Evolutionary conservation across 805 yeast genomes (phyloP), one percentile per base, ranked within the genome.

Genomic region (Hanseniaspora clermontiae): DNA sequence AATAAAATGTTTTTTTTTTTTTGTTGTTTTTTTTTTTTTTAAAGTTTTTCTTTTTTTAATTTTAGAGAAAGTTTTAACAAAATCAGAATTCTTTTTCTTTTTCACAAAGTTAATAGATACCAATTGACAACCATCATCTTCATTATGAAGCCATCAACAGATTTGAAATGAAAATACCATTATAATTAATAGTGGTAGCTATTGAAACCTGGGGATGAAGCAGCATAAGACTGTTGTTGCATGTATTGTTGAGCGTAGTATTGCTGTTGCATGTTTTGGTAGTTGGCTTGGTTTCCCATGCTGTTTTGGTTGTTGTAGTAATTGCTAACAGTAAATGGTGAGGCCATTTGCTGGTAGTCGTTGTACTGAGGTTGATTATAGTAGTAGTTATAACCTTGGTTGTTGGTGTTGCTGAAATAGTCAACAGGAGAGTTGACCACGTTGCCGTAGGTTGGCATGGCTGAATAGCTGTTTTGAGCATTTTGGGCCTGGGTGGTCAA

Each of bases 181-280:
- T n/a, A 24, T 12, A 34, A 49, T n/a, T 34, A 47, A 34, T 38
- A 37, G 3, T 48, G n/a, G 19, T 37, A 37, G 19, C 24, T 48
- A 12, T 38, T 37, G 34, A 36, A 48, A 15, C n/a, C 29, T 19
- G 54, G 54, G 34, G 48, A 42, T 9, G 40, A 19, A 42, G 24
- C 12, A 42, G 15, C 29, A 24, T 24, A 24, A 34, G 19, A 50
- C 37, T 31, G 20, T 42, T 40, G 55, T 34, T 46, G 55, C 55
- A 51, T 34, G 37, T 34, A 17, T 24, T 42, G 49, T 20, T 51
- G 55, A 27, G 48, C 36, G 19, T 51, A 43, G 43, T 34, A 51
- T n/a, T 51, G 49, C n/a, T 51, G 55, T 36, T 43, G 49, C 27
- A 43, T 34, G 32, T 45, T 45, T 17, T 45, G 31, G 37, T 45